A percentile compares a stretch with the other conserved stretches of the same genome.
Evolutionary conservation across 306 rosid genomes (phyloP).

Genomic region (Pueraria montana): DNA sequence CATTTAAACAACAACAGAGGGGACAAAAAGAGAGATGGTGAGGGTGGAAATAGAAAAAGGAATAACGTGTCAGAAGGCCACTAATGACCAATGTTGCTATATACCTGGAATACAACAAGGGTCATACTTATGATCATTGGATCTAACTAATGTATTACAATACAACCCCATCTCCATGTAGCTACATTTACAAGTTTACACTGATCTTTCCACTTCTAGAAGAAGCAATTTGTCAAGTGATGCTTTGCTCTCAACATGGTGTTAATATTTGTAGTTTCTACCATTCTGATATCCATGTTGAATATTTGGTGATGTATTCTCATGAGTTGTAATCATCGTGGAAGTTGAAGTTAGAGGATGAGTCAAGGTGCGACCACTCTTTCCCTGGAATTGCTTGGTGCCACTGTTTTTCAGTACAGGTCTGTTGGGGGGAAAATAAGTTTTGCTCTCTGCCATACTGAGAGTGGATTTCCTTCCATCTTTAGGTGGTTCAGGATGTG

Average conservation of each 20-base stretch:
- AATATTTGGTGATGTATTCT: constrained; percentile 89
- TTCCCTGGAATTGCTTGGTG: constrained; percentile 59
- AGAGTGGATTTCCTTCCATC: constrained; percentile 57
- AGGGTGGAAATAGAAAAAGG: constrained; percentile 19
- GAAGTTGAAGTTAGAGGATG: constrained; percentile 61
- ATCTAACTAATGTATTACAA: constrained; percentile 41
- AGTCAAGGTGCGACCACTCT: constrained; percentile 50
- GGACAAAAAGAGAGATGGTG: neutral
- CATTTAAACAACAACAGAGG: neutral
- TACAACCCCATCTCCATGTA: constrained; percentile 27
- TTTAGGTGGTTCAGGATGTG: constrained; percentile 58
- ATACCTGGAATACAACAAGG: constrained; percentile 33
- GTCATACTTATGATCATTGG: neutral
- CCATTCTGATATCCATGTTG: constrained; percentile 43
- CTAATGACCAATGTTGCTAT: constrained; percentile 35
- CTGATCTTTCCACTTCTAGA: neutral
- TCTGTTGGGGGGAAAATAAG: constrained; percentile 53
- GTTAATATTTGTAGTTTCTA: constrained; percentile 30
- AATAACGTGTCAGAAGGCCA: constrained; percentile 23
- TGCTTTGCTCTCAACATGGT: constrained; percentile 25
- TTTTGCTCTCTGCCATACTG: constrained; percentile 50
- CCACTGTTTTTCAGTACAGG: constrained; percentile 57
- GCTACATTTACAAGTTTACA: constrained; percentile 45
- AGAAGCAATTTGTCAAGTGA: constrained; percentile 26
- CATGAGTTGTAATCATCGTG: constrained; percentile 53